A percentile compares a stretch with the other conserved stretches of the same genome.
Evolutionary conservation across 495 filamentous ascomycete genomes (phyloP).

Genomic region (Elasticomyces elasticus): DNA sequence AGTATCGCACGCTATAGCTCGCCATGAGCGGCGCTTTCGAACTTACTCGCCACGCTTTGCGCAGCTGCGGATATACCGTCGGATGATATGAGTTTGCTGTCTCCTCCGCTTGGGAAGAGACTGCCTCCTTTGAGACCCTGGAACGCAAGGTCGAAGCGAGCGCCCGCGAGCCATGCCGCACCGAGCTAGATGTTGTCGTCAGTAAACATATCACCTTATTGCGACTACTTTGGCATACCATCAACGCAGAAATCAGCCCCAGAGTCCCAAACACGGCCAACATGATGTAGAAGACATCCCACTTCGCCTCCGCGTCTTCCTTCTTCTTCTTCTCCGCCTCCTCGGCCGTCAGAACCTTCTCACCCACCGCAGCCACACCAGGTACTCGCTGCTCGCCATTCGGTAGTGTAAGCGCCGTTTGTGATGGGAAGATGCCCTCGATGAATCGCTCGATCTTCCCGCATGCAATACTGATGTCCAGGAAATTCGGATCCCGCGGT

Average conservation of each 20-base stretch:
- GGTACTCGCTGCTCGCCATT: constrained; percentile 17
- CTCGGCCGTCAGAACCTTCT: constrained; percentile 33
- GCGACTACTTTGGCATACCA: constrained; percentile 45
- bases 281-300: constrained; percentile 55
- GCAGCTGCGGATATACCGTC: not conserved
- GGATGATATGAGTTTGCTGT: no score
- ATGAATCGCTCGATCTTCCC: constrained; percentile 98
- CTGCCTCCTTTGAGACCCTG: constrained; percentile 25
- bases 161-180: constrained; percentile 57
- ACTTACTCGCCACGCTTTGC: constrained; percentile 1
- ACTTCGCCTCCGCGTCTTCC: constrained; percentile 41
- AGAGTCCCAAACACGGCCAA: constrained; percentile 50
- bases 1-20: constrained; percentile 11
- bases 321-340: constrained; percentile 41
- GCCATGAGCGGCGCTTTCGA: constrained; percentile 6
- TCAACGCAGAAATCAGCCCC: constrained; percentile 49
- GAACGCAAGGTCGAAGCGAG: constrained; percentile 44
- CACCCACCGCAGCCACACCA: constrained; percentile 36
- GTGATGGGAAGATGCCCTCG: constrained; percentile 81
- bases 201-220: constrained; percentile 1
- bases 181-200: constrained; percentile 42
- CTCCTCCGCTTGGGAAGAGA: constrained; percentile 10
- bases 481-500: constrained; percentile 83
- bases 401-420: constrained; percentile 42
- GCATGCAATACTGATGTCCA: constrained; percentile 84